Evolutionary conservation across 805 yeast genomes (phyloP).

Genomic region (Komagataella kurtzmanii): DNA sequence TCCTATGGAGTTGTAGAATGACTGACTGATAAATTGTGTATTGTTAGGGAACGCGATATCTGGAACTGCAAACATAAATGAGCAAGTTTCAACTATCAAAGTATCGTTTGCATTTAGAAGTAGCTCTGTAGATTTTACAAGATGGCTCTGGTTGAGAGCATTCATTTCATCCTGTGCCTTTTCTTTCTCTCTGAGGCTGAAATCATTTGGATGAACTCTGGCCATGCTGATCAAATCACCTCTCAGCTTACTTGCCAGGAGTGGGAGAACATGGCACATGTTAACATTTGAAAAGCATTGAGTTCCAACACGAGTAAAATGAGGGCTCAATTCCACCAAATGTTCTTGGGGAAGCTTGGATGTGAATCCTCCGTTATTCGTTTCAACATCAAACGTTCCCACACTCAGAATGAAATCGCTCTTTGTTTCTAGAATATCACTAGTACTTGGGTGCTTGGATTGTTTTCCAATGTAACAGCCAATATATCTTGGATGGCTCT

Average conservation of each 20-base stretch:
- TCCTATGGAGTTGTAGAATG: slow-evolving; percentile 78
- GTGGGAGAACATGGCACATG: background rate
- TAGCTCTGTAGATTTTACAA: background rate
- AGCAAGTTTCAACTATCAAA: slow-evolving; percentile 73
- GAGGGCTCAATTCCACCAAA: background rate
- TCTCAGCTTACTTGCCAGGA: background rate
- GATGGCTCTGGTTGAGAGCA: background rate
- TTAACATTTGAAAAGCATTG: background rate
- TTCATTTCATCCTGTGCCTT: background rate
- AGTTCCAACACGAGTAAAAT: background rate
- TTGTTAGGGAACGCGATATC: slow-evolving; percentile 50
- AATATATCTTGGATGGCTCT: slow-evolving; percentile 16
- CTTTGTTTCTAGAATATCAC: background rate
- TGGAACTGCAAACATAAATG: slow-evolving; percentile 66
- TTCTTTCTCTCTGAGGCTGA: background rate
- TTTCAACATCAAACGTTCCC: slow-evolving; percentile 14
- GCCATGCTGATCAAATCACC: background rate
- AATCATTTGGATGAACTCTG: background rate
- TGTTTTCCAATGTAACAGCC: background rate
- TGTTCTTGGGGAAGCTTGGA: slow-evolving; percentile 1
- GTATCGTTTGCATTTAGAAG: slow-evolving; percentile 48
- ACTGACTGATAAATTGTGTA: slow-evolving; percentile 44
- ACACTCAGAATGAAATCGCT: slow-evolving; percentile 19
- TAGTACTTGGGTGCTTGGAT: background rate
- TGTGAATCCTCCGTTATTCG: slow-evolving; percentile 3